A percentile compares a stretch with the other conserved stretches of the same genome.
These are phyloP conservation scores for Aspergillus panamensis DNA, from an alignment of 495 filamentous ascomycete genomes.

Conservation along the genomic window DNA sequence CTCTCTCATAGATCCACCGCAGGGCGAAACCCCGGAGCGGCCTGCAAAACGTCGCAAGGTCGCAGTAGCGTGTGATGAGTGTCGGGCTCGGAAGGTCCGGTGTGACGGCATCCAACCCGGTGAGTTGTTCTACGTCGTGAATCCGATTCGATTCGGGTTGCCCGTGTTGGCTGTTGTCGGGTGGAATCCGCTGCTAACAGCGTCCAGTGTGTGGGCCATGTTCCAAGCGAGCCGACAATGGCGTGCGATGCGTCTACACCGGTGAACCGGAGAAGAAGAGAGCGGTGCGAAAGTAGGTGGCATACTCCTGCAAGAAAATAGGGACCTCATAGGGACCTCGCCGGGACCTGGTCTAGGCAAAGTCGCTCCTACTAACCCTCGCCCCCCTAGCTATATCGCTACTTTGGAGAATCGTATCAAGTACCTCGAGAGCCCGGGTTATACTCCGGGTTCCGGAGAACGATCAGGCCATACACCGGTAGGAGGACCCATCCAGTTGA, in stretches of 20 bases:
- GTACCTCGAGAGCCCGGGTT: slow-evolving; percentile 25
- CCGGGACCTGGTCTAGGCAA: too few relatives aligned
- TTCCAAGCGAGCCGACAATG: slow-evolving; percentile 21
- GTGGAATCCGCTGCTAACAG: slow-evolving; percentile 20
- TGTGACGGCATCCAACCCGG: slow-evolving; percentile 41
- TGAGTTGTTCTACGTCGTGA: slow-evolving; percentile 16
- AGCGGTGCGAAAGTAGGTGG: slow-evolving; percentile 25
- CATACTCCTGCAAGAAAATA: not conserved
- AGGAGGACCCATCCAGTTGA: too few relatives aligned
- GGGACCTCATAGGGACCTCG: too few relatives aligned
- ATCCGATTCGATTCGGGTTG: too few relatives aligned
- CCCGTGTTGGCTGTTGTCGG: slow-evolving; percentile 8
- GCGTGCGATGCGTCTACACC: slow-evolving; percentile 29
- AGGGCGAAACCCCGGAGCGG: not conserved
- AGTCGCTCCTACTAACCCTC: not conserved
- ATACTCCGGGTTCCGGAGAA: not conserved
- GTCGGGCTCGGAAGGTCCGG: slow-evolving; percentile 34
- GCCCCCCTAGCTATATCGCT: slow-evolving; percentile 25
- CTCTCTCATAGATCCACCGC: not conserved
- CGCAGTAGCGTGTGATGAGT: slow-evolving; percentile 38
- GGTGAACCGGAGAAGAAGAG: slow-evolving; percentile 35
- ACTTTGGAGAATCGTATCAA: slow-evolving; percentile 31
- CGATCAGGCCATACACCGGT: slow-evolving; percentile 19
- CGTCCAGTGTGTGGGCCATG: slow-evolving; percentile 38
- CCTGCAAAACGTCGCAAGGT: slow-evolving; percentile 35